Evolutionary conservation across 805 yeast species (phyloP).

Genomic region (Starmerella roubikii): DNA sequence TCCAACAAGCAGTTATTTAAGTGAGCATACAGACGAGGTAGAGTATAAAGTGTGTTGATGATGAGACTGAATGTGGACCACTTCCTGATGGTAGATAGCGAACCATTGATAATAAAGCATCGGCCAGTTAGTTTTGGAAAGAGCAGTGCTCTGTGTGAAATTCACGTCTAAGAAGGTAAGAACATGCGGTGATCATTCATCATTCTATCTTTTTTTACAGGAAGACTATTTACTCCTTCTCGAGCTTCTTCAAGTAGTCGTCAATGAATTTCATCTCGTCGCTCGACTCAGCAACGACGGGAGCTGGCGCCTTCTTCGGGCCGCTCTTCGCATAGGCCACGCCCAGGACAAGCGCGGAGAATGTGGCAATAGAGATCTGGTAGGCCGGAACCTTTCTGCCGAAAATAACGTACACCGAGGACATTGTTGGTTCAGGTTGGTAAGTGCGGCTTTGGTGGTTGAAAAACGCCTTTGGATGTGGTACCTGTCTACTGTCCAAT

Average conservation of each 20-base stretch:
- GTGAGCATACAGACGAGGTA: too few relatives aligned
- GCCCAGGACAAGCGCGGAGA: slow-evolving; percentile 50
- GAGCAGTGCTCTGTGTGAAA: too few relatives aligned
- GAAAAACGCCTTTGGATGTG: too few relatives aligned
- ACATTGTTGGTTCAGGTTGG: slow-evolving; percentile 4
- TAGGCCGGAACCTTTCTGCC: slow-evolving; percentile 80
- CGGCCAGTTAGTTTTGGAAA: too few relatives aligned
- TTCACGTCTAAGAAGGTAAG: too few relatives aligned
- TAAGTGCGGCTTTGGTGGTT: too few relatives aligned
- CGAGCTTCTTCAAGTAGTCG: slow-evolving; percentile 47
- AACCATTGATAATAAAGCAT: too few relatives aligned
- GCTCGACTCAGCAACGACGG: slow-evolving; percentile 63
- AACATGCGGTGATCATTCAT: too few relatives aligned
- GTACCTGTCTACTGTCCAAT: too few relatives aligned
- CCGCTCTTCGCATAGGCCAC: slow-evolving; percentile 64
- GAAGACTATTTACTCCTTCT: slow-evolving; percentile 23
- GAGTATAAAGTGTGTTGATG: neutral
- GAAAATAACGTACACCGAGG: slow-evolving; percentile 46
- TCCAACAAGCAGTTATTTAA: slow-evolving; percentile 67
- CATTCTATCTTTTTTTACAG: too few relatives aligned
- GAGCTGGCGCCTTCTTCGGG: slow-evolving; percentile 36
- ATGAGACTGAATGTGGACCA: neutral
- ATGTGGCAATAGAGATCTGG: slow-evolving; percentile 72
- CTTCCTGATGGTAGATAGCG: neutral
- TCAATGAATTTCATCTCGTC: slow-evolving; percentile 80